Base-by-base conservation (phyloP, 139 green algal species). In the Axilococcus clingmanii region DNA sequence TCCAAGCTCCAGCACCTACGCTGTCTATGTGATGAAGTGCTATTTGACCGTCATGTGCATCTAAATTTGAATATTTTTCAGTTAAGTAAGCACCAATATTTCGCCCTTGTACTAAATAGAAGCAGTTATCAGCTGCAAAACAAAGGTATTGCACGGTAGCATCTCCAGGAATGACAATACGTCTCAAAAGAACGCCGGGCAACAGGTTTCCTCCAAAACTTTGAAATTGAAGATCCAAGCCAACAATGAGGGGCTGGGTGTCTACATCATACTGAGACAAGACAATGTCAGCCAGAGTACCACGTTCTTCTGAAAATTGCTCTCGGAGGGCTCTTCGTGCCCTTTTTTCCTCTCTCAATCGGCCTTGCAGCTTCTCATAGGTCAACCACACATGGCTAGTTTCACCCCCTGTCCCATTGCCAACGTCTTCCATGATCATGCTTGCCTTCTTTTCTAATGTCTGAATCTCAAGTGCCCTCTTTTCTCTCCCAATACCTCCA, bases 91-190 rank as follows among this genome's bases (percentile, higher is more conserved):
- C 35, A 28, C 19, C 43, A 35, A 49, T 40, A 31, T 49, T 35
- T n/a, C 15, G 41, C 22, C 22, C 16, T 16, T 35, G 28, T 20
- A 63, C 63, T 48, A 74, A 38, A 40, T 71, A 66, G 31, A 83
- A 61, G 5, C 59, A 54, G 60, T 89, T 89, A 76, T 89, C 81
- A 8, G 74, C 54, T 6, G 53, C 50, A 7, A 88, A 60, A 56
- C 74, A 86, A 0, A 68, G 48, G 54, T 71, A 85, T 43, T 56
- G 55, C n/a, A 5, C 55, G 4, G 41, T 19, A 22, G 25, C n/a
- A n/a, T 17, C 27, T 23, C 17, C 46, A 57, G 3, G 86, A 59
- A 23, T n/a, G 20, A 36, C 44, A 8, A 51, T 27, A 14, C 25
- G 44, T n/a, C 44, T 27, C 17, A 51, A 24, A 23, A 74, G 30